These are phyloP conservation scores for Poa annua DNA, from an alignment of 176 grass and related monocot genomes.

Conservation along the genomic window DNA sequence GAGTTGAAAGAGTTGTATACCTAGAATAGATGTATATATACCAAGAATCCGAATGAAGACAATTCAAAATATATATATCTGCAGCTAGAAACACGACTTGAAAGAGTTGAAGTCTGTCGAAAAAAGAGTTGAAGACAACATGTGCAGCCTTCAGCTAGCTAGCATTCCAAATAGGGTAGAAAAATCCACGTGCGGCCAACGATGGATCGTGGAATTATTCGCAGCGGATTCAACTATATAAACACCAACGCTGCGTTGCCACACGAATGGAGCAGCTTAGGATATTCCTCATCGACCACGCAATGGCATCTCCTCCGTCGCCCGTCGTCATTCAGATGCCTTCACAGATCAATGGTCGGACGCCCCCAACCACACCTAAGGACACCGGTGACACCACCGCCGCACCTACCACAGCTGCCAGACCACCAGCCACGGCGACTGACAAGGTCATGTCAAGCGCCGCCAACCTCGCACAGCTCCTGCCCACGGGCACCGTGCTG, in stretches of 20 bases:
- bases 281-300: not conserved
- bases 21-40: too few species aligned
- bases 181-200: slow-evolving; percentile 29
- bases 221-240: not conserved
- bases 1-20: too few species aligned
- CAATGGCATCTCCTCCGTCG: slow-evolving; percentile 38
- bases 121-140: not conserved
- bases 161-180: not conserved
- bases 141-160: not conserved
- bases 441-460: slow-evolving; percentile 48
- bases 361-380: not conserved
- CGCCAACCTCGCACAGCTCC: slow-evolving; percentile 48
- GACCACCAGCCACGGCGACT: not conserved
- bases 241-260: not conserved
- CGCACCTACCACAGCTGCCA: not conserved
- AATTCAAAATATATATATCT: not conserved
- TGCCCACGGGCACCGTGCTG: slow-evolving; percentile 57
- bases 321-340: slow-evolving; percentile 15
- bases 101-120: too few species aligned
- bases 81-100: not conserved
- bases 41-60: not conserved
- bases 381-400: not conserved
- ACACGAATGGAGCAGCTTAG: not conserved
- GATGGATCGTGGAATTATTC: too few species aligned
- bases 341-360: not conserved